Conservation (phyloP, 1,139 yeast genomes). For the Lodderomyces beijingensis region DNA sequence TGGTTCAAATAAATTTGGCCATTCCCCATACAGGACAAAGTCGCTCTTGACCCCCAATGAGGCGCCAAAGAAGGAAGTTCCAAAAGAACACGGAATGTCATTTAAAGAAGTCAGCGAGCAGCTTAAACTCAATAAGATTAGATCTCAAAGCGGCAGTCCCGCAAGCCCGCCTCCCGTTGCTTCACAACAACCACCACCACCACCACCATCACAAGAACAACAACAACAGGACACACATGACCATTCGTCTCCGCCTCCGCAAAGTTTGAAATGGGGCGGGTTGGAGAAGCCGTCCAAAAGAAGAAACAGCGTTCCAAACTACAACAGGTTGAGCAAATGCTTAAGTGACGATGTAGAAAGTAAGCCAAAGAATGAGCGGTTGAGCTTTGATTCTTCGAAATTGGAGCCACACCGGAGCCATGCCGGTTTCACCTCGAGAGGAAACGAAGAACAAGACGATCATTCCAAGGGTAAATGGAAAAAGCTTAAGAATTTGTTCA, state of each 20-base stretch:
- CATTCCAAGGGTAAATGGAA: conserved; percentile 16
- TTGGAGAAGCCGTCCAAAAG: conserved; percentile 15
- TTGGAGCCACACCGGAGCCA: conserved; percentile 37
- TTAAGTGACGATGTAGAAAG: conserved; percentile 11
- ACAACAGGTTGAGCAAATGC: conserved; percentile 8
- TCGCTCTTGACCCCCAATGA: conserved; percentile 35
- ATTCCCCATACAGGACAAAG: conserved; percentile 39
- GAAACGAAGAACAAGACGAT: conserved; percentile 5
- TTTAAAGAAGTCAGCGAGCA: conserved; percentile 36
- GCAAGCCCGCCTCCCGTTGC: conserved; percentile 1
- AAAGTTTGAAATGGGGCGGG: conserved; percentile 26
- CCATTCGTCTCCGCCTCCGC: conserved; percentile 12
- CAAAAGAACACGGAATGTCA: conserved; percentile 23
- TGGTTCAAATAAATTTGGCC: conserved; percentile 38
- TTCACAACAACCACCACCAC: conserved; percentile 1
- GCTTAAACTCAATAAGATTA: conserved; percentile 16
- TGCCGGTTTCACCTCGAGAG: not conserved
- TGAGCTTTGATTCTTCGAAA: conserved; percentile 23
- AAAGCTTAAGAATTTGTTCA: conserved; percentile 20
- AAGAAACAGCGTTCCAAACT: not conserved
- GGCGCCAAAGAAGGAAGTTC: conserved; percentile 5
- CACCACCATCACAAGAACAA: conserved; percentile 4
- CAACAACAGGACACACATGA: conserved; percentile 3
- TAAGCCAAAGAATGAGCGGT: conserved; percentile 2
- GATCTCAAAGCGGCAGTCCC: conserved; percentile 4